A percentile compares a stretch with the other conserved stretches of the same genome.
Conservation (phyloP, 352 stramenopile species). For the Pythium folliculosum region DNA sequence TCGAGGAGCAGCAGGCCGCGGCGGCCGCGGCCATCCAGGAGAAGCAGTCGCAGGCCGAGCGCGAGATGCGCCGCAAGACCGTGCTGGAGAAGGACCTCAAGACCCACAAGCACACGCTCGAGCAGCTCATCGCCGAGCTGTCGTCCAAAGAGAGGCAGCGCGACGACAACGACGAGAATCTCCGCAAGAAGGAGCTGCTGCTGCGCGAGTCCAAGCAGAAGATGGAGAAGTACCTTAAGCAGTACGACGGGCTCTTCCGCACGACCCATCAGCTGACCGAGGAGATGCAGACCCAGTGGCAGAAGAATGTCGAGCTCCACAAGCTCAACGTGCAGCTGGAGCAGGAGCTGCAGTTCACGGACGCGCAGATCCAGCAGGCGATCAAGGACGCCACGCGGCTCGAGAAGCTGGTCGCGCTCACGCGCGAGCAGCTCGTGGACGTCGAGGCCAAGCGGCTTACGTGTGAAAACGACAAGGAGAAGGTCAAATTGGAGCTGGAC, state of each 20-base stretch:
- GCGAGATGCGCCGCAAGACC: conserved; percentile 62
- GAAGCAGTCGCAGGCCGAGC: conserved; percentile 62
- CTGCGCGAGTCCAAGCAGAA: conserved; percentile 84
- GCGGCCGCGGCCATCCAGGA: conserved; percentile 51
- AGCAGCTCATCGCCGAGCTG: conserved; percentile 47
- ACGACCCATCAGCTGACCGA: conserved; percentile 77
- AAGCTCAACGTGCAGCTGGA: conserved; percentile 73
- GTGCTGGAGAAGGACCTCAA: conserved; percentile 76
- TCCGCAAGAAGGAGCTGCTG: conserved; percentile 66
- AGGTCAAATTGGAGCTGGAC: conserved; percentile 59
- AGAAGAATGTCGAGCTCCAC: conserved; percentile 81
- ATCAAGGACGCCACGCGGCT: conserved; percentile 62
- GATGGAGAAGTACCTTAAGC: conserved; percentile 88
- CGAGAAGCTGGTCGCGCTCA: conserved; percentile 75
- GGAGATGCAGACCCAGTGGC: conserved; percentile 81
- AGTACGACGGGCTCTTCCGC: conserved; percentile 85
- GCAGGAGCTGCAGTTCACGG: conserved; percentile 52
- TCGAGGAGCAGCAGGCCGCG: conserved; percentile 56
- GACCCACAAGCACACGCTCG: conserved; percentile 61
- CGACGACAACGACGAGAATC: conserved; percentile 60
- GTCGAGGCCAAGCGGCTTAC: conserved; percentile 57
- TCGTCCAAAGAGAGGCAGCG: conserved; percentile 43
- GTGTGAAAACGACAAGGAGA: conserved; percentile 70
- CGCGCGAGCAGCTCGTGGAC: conserved; percentile 73
- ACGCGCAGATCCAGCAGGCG: conserved; percentile 56